Base-by-base conservation (phyloP, 805 yeast genomes). In the Candida boidinii region DNA sequence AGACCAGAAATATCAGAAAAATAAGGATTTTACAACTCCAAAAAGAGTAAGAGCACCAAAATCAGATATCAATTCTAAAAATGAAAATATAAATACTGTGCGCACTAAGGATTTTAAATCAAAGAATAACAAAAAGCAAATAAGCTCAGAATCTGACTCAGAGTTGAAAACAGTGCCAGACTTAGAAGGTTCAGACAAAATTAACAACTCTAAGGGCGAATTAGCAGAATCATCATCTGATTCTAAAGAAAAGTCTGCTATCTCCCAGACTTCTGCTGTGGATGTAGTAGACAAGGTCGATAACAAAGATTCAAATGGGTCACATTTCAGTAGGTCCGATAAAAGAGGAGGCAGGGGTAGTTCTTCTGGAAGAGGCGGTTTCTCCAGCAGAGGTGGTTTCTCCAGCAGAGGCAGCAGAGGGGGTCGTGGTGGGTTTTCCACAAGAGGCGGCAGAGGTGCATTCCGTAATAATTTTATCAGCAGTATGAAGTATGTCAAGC, bases 401-500 rank as follows among this genome's bases (percentile, higher is more conserved):
- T n/a, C n/a, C n/a, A n/a, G n/a, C n/a, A n/a, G n/a, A n/a, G n/a
- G n/a, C n/a, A n/a, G n/a, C n/a, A n/a, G 34, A 34, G 5, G 36
- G 32, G 9, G 16, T 7, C 28, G 28, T 13, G 21, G 11, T 23
- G 21, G 23, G 4, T 10, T 25, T 8, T 8, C 38, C 16, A 29
- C 33, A 8, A n/a, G n/a, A n/a, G n/a, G n/a, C n/a, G n/a, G n/a
- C n/a, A n/a, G n/a, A n/a, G n/a, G n/a, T n/a, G n/a, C n/a, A n/a
- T n/a, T n/a, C n/a, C n/a, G 23, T 28, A 4, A 30, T 22, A 39
- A 37, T 22, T 32, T 36, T 25, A 37, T 37, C 37, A 36, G 42
- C 9, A 42, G 43, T 23, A 32, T 41, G 23, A 46, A 46, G 16
- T 49, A 48, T 24, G 44, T 48, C 18, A 49, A 48, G 33, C 53